Evolutionary conservation across 345 rosid species (phyloP), one percentile per base, ranked within the genome.

Genomic region (Acer campestre): DNA sequence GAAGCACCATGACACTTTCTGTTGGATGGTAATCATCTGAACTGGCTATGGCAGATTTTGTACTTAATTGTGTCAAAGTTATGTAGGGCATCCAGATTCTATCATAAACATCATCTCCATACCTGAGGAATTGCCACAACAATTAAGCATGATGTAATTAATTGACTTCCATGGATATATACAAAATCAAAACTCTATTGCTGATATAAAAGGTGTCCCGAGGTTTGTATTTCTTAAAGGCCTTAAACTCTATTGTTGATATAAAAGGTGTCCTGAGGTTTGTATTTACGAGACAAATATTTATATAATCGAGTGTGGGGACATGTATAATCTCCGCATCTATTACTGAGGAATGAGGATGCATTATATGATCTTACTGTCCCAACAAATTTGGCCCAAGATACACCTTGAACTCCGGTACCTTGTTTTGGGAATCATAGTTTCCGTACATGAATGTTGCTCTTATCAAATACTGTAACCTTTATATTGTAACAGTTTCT

Each of bases 181-280:
- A n/a, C n/a, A n/a, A n/a, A n/a, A n/a, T n/a, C n/a, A n/a, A n/a
- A n/a, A n/a, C n/a, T n/a, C n/a, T n/a, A n/a, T n/a, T n/a, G n/a
- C n/a, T n/a, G n/a, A n/a, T n/a, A n/a, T n/a, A n/a, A n/a, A n/a
- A n/a, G n/a, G n/a, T n/a, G n/a, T n/a, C n/a, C n/a, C n/a, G n/a
- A n/a, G n/a, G n/a, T n/a, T n/a, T n/a, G n/a, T 63, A 55, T 12
- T 80, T 6, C 20, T 79, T 76, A 86, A n/a, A 59, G 61, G 75
- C 85, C 92, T 82, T 0, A 87, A n/a, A 59, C 25, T 91, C 91
- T n/a, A 90, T 61, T 0, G 71, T 68, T 18, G 92, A 87, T 46
- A 90, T 68, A 61, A 90, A 90, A 4, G 92, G 90, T 12, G 82
- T 71, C 10, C 89, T 88, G 4, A 6, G 67, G 0, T 71, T 80